A percentile compares a stretch with the other conserved stretches of the same genome.
These are phyloP conservation scores for Zymoseptoria pseudotritici DNA, from an alignment of 2,329 filamentous ascomycete genomes.

Conservation along the genomic window DNA sequence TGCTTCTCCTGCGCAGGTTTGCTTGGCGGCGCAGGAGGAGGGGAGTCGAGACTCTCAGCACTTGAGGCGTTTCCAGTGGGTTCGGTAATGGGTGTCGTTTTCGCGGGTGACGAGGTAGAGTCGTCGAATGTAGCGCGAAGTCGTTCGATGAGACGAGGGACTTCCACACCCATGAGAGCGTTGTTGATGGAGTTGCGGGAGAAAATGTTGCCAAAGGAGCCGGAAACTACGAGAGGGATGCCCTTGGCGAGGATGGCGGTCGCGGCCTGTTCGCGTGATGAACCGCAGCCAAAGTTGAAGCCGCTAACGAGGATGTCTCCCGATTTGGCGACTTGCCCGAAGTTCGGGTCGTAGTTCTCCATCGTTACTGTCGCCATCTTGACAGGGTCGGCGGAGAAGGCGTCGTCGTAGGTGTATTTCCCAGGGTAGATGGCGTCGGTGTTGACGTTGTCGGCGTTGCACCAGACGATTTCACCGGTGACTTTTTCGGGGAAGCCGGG, in stretches of 20 bases:
- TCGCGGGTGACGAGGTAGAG: slow-evolving; percentile 12
- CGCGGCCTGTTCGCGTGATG: slow-evolving; percentile 76
- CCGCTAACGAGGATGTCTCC: slow-evolving; percentile 79
- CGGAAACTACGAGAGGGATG: slow-evolving; percentile 72
- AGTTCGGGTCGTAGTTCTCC: slow-evolving; percentile 81
- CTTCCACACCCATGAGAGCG: slow-evolving; percentile 63
- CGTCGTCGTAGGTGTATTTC: slow-evolving; percentile 87
- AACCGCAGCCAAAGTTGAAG: slow-evolving; percentile 83
- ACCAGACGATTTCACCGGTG: slow-evolving; percentile 79
- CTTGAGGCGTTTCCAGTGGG: slow-evolving; percentile 38
- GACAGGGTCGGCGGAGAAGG: slow-evolving; percentile 62
- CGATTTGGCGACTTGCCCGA: slow-evolving; percentile 54
- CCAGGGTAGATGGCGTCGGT: slow-evolving; percentile 91
- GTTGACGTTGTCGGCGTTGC: slow-evolving; percentile 78
- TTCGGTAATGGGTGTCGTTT: slow-evolving; percentile 41
- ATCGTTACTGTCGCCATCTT: slow-evolving; percentile 87
- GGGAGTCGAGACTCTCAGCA: slow-evolving; percentile 44
- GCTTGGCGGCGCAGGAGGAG: slow-evolving; percentile 32
- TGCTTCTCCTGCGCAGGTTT: slow-evolving; percentile 43
- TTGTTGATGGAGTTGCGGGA: slow-evolving; percentile 73
- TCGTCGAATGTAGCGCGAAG: slow-evolving; percentile 53
- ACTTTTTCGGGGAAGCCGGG: slow-evolving; percentile 82
- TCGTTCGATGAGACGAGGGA: slow-evolving; percentile 58
- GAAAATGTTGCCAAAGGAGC: slow-evolving; percentile 81
- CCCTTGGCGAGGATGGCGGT: slow-evolving; percentile 76